A percentile compares a stretch with the other conserved stretches of the same genome.
Evolutionary conservation across 2,329 filamentous ascomycete genomes (phyloP).

Genomic region (Huntiella moniliformis): DNA sequence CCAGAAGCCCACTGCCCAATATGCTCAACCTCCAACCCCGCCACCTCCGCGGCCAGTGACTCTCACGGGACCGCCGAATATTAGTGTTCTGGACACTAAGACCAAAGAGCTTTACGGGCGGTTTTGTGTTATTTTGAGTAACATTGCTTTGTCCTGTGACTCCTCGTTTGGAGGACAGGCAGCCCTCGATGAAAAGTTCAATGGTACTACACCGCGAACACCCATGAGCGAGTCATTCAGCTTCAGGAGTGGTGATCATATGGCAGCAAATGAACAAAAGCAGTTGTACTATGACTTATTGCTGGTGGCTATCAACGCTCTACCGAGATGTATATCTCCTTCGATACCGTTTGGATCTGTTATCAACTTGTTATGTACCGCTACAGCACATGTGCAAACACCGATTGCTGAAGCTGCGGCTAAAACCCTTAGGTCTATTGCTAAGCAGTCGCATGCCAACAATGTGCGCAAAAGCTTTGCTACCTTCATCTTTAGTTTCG

Average conservation of each 20-base stretch:
- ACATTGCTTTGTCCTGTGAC: slow-evolving; percentile 91
- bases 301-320: slow-evolving; percentile 83
- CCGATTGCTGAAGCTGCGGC: slow-evolving; percentile 87
- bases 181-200: slow-evolving; percentile 87
- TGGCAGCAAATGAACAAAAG: slow-evolving; percentile 58
- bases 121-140: slow-evolving; percentile 88
- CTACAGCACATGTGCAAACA: slow-evolving; percentile 82
- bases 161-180: slow-evolving; percentile 95
- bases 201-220: slow-evolving; percentile 65
- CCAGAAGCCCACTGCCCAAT: slow-evolving; percentile 1
- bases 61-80: slow-evolving; percentile 18
- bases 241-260: slow-evolving; percentile 68
- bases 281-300: slow-evolving; percentile 91
- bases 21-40: slow-evolving; percentile 15
- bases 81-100: slow-evolving; percentile 55
- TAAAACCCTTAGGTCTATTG: slow-evolving; percentile 86
- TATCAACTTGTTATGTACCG: slow-evolving; percentile 88
- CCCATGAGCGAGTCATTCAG: slow-evolving; percentile 89
- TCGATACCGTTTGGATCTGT: slow-evolving; percentile 85
- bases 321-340: slow-evolving; percentile 80
- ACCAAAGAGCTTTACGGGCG: slow-evolving; percentile 71
- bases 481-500: slow-evolving; percentile 95
- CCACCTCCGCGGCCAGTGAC: slow-evolving; percentile 32
- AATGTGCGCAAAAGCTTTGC: slow-evolving; percentile 94
- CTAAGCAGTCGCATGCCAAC: slow-evolving; percentile 78